A percentile compares a stretch with the other conserved stretches of the same genome.
phyloP scores from a whole-genome alignment of 306 rosid species.

The Lotus japonicus region DNA sequence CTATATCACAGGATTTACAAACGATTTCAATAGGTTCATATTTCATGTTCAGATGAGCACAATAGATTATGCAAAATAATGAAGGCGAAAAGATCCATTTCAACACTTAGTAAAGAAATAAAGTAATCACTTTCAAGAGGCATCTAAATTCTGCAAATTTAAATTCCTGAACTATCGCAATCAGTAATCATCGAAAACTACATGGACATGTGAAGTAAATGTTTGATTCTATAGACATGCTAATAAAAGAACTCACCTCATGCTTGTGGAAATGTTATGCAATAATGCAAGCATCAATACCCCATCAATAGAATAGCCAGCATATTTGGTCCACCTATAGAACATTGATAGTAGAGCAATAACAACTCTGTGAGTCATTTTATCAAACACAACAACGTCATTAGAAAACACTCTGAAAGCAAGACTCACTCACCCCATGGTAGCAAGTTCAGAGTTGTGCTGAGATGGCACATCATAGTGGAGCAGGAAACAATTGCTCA shows the following conservation, averaged over 20 bases:
- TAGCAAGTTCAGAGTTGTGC: neutral
- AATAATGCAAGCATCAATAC: neutral
- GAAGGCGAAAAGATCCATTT: neutral
- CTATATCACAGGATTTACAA: constrained; percentile 12
- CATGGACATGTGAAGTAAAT: too few species aligned
- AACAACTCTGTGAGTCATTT: neutral
- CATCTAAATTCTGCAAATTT: constrained; percentile 9
- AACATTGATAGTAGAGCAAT: neutral
- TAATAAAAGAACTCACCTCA: neutral
- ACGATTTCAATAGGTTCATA: constrained; percentile 11
- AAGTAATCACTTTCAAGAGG: constrained; percentile 15
- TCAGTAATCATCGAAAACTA: too few species aligned
- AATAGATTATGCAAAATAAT: constrained; percentile 6
- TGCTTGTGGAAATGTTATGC: neutral
- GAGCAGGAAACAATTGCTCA: too few species aligned
- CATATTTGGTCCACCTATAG: neutral
- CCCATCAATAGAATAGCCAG: neutral
- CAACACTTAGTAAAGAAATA: neutral
- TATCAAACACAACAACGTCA: neutral
- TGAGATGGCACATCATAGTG: too few species aligned
- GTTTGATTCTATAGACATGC: too few species aligned
- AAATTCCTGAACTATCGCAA: neutral
- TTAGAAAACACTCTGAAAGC: neutral
- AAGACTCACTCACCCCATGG: too few species aligned
- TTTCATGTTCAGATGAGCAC: neutral